Conservation (phyloP, 331 rosid species). For the Quercus lobata region DNA sequence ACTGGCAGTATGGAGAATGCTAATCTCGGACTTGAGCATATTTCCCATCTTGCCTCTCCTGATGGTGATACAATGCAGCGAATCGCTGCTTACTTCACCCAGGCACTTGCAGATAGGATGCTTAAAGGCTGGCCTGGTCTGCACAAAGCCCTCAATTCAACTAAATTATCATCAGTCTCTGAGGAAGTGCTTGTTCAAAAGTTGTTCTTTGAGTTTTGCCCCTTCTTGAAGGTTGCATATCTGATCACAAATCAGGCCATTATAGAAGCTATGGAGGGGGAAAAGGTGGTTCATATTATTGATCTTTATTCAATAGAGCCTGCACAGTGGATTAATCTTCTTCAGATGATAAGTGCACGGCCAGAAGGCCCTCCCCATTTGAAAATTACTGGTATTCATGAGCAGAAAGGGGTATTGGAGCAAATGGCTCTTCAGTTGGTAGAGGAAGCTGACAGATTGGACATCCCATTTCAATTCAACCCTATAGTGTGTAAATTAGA, state of each 20-base stretch:
- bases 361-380: slow-evolving; percentile 83
- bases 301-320: slow-evolving; percentile 81
- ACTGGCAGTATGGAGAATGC: slow-evolving; percentile 71
- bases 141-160: slow-evolving; percentile 55
- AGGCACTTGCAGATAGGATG: slow-evolving; percentile 72
- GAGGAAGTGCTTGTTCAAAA: slow-evolving; percentile 60
- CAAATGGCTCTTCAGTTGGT: slow-evolving; percentile 55
- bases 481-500: slow-evolving; percentile 65
- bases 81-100: slow-evolving; percentile 66
- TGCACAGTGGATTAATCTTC: slow-evolving; percentile 76
- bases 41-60: slow-evolving; percentile 66
- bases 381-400: slow-evolving; percentile 79
- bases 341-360: slow-evolving; percentile 51
- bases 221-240: slow-evolving; percentile 70
- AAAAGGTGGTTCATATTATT: slow-evolving; percentile 68
- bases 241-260: slow-evolving; percentile 78
- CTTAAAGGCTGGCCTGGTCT: slow-evolving; percentile 69
- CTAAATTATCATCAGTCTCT: slow-evolving; percentile 42
- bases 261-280: slow-evolving; percentile 74
- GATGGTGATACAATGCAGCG: slow-evolving; percentile 75
- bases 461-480: slow-evolving; percentile 77
- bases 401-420: slow-evolving; percentile 59
- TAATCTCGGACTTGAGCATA: slow-evolving; percentile 59
- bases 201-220: slow-evolving; percentile 70
- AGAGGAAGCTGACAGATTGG: slow-evolving; percentile 66